These are phyloP conservation scores for Maudiozyma bulderi DNA, from an alignment of 805 yeast genomes.

Conservation along the genomic window DNA sequence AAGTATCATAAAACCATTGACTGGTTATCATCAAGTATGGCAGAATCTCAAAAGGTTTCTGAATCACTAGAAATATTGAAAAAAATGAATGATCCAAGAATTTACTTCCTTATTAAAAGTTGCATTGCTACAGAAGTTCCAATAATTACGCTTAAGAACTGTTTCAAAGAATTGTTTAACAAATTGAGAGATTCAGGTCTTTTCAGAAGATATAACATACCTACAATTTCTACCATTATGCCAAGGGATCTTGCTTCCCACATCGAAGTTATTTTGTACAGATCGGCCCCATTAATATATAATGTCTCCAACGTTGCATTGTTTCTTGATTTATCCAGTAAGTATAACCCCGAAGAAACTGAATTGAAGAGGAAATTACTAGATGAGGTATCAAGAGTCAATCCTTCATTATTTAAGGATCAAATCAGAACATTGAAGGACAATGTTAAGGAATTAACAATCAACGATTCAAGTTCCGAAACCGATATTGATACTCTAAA, in stretches of 20 bases:
- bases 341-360: slow-evolving; percentile 27
- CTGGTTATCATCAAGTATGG: slow-evolving; percentile 53
- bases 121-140: slow-evolving; percentile 51
- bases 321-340: slow-evolving; percentile 31
- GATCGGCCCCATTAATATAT: slow-evolving; percentile 51
- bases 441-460: slow-evolving; percentile 22
- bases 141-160: slow-evolving; percentile 47
- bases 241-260: slow-evolving; percentile 42
- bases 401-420: slow-evolving; percentile 56
- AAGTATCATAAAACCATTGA: slow-evolving; percentile 46
- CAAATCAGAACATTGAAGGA: slow-evolving; percentile 45
- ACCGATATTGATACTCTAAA: slow-evolving; percentile 15
- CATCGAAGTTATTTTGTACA: slow-evolving; percentile 48
- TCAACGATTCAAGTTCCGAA: slow-evolving; percentile 7
- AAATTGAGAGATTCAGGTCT: slow-evolving; percentile 46
- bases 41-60: slow-evolving; percentile 42
- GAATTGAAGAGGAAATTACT: slow-evolving; percentile 40
- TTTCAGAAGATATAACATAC: slow-evolving; percentile 30
- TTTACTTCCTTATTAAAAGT: slow-evolving; percentile 43
- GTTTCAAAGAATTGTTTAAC: slow-evolving; percentile 52
- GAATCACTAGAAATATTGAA: slow-evolving; percentile 44
- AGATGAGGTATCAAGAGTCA: slow-evolving; percentile 45
- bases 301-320: slow-evolving; percentile 56
- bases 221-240: slow-evolving; percentile 28
- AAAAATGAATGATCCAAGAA: slow-evolving; percentile 48